Evolutionary conservation across 2,329 filamentous ascomycete species (phyloP).

Genomic region (Fusarium globosum): DNA sequence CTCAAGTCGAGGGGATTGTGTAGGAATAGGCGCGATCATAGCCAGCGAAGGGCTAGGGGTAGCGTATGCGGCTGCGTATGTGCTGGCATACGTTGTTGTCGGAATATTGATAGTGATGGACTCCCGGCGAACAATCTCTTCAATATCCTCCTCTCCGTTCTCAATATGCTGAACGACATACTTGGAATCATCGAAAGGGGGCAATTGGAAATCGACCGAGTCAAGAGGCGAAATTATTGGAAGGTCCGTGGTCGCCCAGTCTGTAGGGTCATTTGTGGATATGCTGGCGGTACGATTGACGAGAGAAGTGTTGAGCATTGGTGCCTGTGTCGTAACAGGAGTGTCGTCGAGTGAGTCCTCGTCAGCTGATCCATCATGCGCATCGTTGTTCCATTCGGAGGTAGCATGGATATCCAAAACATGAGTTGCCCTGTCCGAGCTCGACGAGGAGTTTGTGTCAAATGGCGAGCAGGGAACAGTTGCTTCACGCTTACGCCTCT

Average conservation of each 20-base stretch:
- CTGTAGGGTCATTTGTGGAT: conserved; percentile 18
- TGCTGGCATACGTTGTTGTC: conserved; percentile 29
- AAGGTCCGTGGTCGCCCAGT: conserved; percentile 39
- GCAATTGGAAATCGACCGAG: conserved; percentile 49
- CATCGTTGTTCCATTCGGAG: conserved; percentile 27
- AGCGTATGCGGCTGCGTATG: conserved; percentile 29
- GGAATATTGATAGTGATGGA: conserved; percentile 31
- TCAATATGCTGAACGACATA: conserved; percentile 24
- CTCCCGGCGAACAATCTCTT: conserved; percentile 44
- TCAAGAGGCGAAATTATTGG: conserved; percentile 48
- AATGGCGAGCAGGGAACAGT: conserved; percentile 29
- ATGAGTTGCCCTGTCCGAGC: conserved; percentile 34
- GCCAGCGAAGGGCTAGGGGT: conserved; percentile 41
- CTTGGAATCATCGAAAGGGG: conserved; percentile 36
- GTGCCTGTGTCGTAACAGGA: conserved; percentile 7
- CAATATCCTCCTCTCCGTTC: conserved; percentile 43
- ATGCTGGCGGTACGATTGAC: conserved; percentile 26
- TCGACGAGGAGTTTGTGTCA: conserved; percentile 35
- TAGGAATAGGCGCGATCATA: conserved; percentile 40
- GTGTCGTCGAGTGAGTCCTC: conserved; percentile 30
- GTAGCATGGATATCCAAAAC: conserved; percentile 12
- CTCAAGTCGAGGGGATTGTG: conserved; percentile 56
- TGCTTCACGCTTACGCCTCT: conserved; percentile 51
- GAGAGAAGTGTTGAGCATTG: conserved; percentile 15
- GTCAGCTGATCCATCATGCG: conserved; percentile 28